Conservation (phyloP, 1,284 basidiomycete genomes). For the Laetiporus sulphureus region DNA sequence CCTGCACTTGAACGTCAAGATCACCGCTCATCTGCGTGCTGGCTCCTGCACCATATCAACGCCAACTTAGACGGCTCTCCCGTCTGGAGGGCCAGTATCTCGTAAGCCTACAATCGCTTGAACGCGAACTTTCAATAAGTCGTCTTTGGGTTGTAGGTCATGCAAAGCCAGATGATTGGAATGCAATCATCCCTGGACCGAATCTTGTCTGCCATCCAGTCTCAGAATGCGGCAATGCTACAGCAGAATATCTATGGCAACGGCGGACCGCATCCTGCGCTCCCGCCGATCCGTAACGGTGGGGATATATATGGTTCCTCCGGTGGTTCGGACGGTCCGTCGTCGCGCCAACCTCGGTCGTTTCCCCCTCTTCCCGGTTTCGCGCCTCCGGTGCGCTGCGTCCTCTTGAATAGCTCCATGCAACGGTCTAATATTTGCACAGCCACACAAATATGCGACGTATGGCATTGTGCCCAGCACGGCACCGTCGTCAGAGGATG, state of each 20-base stretch:
- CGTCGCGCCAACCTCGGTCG: conserved; percentile 21
- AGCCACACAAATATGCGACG: conserved; percentile 86
- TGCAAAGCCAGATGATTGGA: conserved; percentile 88
- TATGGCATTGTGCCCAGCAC: conserved; percentile 84
- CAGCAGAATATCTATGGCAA: conserved; percentile 27
- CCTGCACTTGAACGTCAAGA: conserved; percentile 5
- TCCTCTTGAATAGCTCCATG: background rate
- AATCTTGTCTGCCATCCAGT: conserved; percentile 64
- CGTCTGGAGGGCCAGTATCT: conserved; percentile 80
- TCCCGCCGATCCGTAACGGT: conserved; percentile 18
- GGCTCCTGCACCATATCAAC: conserved; percentile 13
- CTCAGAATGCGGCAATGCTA: conserved; percentile 31
- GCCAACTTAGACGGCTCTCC: conserved; percentile 55
- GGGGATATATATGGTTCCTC: conserved; percentile 24
- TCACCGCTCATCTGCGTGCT: conserved; percentile 16
- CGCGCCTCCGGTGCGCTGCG: conserved; percentile 67
- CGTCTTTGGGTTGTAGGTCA: conserved; percentile 42
- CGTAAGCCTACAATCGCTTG: conserved; percentile 35
- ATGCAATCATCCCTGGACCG: conserved; percentile 82
- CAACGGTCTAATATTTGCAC: conserved; percentile 6
- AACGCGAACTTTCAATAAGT: background rate
- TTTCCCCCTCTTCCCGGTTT: conserved; percentile 88
- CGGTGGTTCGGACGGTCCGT: conserved; percentile 18
- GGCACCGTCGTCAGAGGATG: conserved; percentile 79
- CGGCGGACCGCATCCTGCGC: conserved; percentile 18